Conservation (phyloP, 495 filamentous ascomycete species). For the Neurospora tetraspora region DNA sequence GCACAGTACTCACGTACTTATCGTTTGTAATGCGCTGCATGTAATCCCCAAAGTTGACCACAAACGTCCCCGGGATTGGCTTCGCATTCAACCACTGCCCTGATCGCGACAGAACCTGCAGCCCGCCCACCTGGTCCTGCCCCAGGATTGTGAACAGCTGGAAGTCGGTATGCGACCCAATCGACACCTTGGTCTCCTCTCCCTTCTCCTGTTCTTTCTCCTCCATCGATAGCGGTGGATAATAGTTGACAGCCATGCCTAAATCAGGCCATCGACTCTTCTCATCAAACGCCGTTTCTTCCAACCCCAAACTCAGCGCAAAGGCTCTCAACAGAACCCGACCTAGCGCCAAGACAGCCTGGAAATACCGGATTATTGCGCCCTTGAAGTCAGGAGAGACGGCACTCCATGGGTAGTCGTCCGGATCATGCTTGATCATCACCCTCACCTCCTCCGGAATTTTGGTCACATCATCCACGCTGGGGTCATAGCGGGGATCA, state of each 20-base stretch:
- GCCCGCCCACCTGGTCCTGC: conserved; percentile 42
- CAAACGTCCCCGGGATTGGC: conserved; percentile 48
- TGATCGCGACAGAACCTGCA: conserved; percentile 43
- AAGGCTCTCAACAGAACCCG: conserved; percentile 38
- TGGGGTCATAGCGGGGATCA: conserved; percentile 35
- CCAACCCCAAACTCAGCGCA: conserved; percentile 37
- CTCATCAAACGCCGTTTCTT: conserved; percentile 39
- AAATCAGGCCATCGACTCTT: conserved; percentile 37
- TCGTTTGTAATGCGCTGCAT: conserved; percentile 57
- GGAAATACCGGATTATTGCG: conserved; percentile 34
- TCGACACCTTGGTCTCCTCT: conserved; percentile 13
- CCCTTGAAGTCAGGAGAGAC: conserved; percentile 34
- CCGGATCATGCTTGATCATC: conserved; percentile 32
- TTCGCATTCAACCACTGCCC: conserved; percentile 47
- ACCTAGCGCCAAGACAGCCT: conserved; percentile 34
- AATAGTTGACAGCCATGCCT: conserved; percentile 22
- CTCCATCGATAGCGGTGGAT: conserved; percentile 9
- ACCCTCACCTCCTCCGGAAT: conserved; percentile 27
- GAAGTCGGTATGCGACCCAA: conserved; percentile 56
- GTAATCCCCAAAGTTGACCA: conserved; percentile 60
- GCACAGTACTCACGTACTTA: conserved; percentile 48
- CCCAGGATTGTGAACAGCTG: conserved; percentile 50
- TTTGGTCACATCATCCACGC: conserved; percentile 20
- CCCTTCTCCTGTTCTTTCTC: not conserved
- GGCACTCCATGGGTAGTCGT: conserved; percentile 40